Base-by-base conservation (phyloP, 345 rosid genomes). In the Citrus sinensis region DNA sequence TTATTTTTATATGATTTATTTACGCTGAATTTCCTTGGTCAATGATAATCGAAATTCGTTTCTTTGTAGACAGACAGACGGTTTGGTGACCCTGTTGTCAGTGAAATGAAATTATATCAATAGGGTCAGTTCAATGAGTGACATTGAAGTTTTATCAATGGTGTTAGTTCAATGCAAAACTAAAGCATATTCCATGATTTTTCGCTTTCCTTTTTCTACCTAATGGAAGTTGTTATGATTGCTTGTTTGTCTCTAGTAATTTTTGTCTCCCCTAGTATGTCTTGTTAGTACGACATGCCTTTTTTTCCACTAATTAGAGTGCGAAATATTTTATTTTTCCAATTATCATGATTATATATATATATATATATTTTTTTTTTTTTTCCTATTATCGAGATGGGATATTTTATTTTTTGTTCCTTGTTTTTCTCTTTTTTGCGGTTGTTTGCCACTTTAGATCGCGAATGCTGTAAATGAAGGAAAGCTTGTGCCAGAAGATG, bases 401-500 rank as follows among this genome's bases (percentile, higher is more conserved):
- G 51, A 4, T 60, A 25, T 40, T 14, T 54, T 62, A 11, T 10
- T 24, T 61, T 11, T 16, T 9, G 51, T 13, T 46, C 51, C 5
- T 62, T 1, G 6, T 8, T 42, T 61, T 20, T 29, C 7, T 10
- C 29, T 2, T 13, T 13, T 1, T 9, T 34, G 54, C 6, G 14
- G 24, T n/a, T 24, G 1, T 30, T 27, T 5, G 19, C 71, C 6
- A 24, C 13, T 69, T 17, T 82, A 89, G 92, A 85, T 89, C 66
- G 86, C 87, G 7, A 85, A 82, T 78, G 90, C 97, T 10, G 88
- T 92, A 54, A 91, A 90, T 79, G 95, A 88, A 83, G 83, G 93
- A 22, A 90, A 87, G 87, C 86, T 90, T 74, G 97, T 93, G 64
- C 89, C 93, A 0, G 93, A 92, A 81, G 90, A 88, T 74, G 89